These are phyloP conservation scores for Colletotrichum tropicale DNA, from an alignment of 2,329 filamentous ascomycete species.

Conservation along the genomic window DNA sequence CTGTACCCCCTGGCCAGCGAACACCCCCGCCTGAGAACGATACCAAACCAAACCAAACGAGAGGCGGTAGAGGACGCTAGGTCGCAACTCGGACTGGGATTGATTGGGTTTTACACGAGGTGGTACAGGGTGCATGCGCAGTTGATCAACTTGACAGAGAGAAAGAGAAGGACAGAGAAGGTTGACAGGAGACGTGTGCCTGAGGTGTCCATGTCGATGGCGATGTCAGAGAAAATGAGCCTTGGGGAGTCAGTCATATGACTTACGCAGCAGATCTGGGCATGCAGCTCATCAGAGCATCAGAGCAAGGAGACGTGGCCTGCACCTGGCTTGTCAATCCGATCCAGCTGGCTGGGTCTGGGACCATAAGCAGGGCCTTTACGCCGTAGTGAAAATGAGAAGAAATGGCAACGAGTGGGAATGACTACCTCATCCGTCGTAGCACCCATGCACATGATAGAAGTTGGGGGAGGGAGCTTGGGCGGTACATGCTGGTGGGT, in stretches of 20 bases:
- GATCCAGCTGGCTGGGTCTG: slow-evolving; percentile 7
- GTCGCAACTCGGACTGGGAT: slow-evolving; percentile 9
- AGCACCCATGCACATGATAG: background rate
- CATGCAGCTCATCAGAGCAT: background rate
- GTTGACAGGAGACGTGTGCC: background rate
- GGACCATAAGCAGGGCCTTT: background rate
- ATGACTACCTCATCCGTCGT: background rate
- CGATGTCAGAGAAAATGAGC: background rate
- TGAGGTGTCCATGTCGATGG: background rate
- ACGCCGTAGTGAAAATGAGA: background rate
- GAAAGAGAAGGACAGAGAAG: background rate
- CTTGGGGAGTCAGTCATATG: background rate
- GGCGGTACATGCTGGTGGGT: background rate
- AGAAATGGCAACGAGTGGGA: background rate
- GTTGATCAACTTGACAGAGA: background rate
- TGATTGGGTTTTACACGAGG: slow-evolving; percentile 1
- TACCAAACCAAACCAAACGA: background rate
- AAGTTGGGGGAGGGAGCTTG: background rate
- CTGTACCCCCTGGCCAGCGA: background rate
- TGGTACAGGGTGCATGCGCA: background rate
- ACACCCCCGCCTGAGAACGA: background rate
- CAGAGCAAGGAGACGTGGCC: background rate
- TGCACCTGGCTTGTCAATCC: background rate
- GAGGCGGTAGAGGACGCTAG: background rate
- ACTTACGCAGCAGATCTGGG: background rate